Evolutionary conservation across 2,329 filamentous ascomycete genomes (phyloP).

Genomic region (Colletotrichum camelliae): DNA sequence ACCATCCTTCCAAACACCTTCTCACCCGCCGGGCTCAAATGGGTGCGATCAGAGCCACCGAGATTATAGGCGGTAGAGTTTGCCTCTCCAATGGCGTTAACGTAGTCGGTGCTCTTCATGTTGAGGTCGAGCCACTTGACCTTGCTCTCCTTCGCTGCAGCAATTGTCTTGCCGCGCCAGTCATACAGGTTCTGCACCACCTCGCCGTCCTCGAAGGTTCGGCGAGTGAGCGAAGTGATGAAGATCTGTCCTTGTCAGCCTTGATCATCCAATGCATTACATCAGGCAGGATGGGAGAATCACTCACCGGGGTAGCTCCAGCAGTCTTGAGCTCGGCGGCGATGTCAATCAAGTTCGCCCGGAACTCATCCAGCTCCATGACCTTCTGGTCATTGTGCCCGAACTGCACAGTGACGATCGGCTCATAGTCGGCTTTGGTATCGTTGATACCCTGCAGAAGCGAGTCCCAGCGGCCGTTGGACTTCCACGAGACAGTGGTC

Average conservation of each 20-base stretch:
- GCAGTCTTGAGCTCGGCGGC: slow-evolving; percentile 45
- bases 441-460: slow-evolving; percentile 48
- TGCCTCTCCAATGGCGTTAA: slow-evolving; percentile 54
- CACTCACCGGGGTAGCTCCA: slow-evolving; percentile 48
- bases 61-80: slow-evolving; percentile 54
- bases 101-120: slow-evolving; percentile 51
- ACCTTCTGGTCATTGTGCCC: slow-evolving; percentile 69
- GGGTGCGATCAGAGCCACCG: slow-evolving; percentile 53
- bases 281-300: no score
- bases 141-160: slow-evolving; percentile 45
- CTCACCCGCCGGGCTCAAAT: slow-evolving; percentile 58
- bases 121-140: slow-evolving; percentile 55
- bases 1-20: slow-evolving; percentile 64
- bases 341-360: slow-evolving; percentile 54
- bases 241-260: slow-evolving; percentile 40
- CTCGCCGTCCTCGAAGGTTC: slow-evolving; percentile 46
- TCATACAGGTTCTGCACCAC: slow-evolving; percentile 53
- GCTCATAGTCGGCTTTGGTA: slow-evolving; percentile 37
- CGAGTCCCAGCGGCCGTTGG: slow-evolving; percentile 56
- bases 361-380: slow-evolving; percentile 52
- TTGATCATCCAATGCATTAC: slow-evolving; percentile 16
- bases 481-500: slow-evolving; percentile 60
- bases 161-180: slow-evolving; percentile 49
- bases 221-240: slow-evolving; percentile 60
- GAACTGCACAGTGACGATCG: slow-evolving; percentile 49